Percentiles rank a stretch among this genome's conserved stretches.
Evolutionary conservation across 805 yeast species (phyloP).

Genomic region (Metschnikowia reukaufii): DNA sequence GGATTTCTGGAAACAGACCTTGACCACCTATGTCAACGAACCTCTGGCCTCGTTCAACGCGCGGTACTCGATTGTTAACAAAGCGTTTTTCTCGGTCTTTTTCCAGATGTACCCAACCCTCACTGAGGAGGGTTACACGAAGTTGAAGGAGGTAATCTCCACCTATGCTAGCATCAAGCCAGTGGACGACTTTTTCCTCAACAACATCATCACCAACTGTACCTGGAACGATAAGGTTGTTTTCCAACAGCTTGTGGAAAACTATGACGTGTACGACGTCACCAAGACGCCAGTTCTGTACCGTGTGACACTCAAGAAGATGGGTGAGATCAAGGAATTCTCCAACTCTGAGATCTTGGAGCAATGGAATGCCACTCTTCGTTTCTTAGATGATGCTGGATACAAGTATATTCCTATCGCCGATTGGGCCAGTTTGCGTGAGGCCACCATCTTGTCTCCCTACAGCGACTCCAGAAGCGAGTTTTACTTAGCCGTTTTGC

Average conservation of each 20-base stretch:
- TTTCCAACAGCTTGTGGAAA: slow-evolving; percentile 60
- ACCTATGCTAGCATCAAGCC: slow-evolving; percentile 56
- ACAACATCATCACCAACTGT: slow-evolving; percentile 67
- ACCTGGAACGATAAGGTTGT: slow-evolving; percentile 68
- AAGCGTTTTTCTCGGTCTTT: slow-evolving; percentile 65
- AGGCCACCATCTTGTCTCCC: slow-evolving; percentile 60
- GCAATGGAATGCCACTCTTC: slow-evolving; percentile 55
- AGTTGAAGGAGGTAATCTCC: slow-evolving; percentile 56
- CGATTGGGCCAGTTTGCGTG: slow-evolving; percentile 82
- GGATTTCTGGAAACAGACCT: slow-evolving; percentile 62
- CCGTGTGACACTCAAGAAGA: slow-evolving; percentile 70
- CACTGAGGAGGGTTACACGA: slow-evolving; percentile 53
- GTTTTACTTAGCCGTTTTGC: slow-evolving; percentile 18
- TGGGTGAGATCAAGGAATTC: slow-evolving; percentile 61
- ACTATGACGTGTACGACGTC: slow-evolving; percentile 57
- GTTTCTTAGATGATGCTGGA: slow-evolving; percentile 50
- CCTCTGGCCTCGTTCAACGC: slow-evolving; percentile 51
- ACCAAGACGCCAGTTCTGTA: slow-evolving; percentile 66
- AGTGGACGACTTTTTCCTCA: slow-evolving; percentile 79
- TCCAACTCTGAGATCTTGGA: slow-evolving; percentile 50
- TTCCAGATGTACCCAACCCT: slow-evolving; percentile 56
- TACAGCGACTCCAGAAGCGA: slow-evolving; percentile 40
- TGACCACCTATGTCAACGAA: slow-evolving; percentile 51
- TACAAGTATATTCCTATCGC: slow-evolving; percentile 72
- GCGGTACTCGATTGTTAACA: slow-evolving; percentile 69